Base-by-base conservation (phyloP, 176 grass and related monocot genomes). In the bread wheat (Triticum aestivum) region DNA sequence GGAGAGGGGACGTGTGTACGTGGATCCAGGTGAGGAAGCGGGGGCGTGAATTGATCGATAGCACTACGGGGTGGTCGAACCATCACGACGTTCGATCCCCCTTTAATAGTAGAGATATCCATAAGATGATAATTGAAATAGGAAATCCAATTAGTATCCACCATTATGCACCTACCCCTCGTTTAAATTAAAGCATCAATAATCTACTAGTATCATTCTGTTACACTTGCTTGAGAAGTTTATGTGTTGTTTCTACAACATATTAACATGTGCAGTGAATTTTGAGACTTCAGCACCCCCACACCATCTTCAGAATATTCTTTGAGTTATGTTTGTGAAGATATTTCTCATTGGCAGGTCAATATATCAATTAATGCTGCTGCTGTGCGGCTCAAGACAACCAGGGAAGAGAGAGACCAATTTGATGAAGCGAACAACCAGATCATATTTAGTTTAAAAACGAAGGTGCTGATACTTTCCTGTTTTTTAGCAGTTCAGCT, bases 361-460 rank as follows among this genome's bases (percentile, higher is more conserved):
- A 91, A 96, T 87, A 83, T 87, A 89, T 94, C 93, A 74, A 73
- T 98, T 80, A 91, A 91, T 52, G 88, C 85, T 58, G 82, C 90
- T 86, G 78, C 85, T 61, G 84, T 79, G 65, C 84, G 87, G 56
- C 90, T 98, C 41, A 98, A 98, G 66, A 94, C 89, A 86, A 96
- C 94, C 73, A 94, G 89, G 87, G 97, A 98, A 84, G 97, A 96
- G 86, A 96, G 94, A 69, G 92, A 98, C 42, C 91, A 98, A 89
- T 98, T 98, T 88, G 94, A 98, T 58, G 93, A 98, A 87, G 94
- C 97, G 83, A 98, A 93, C 84, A 92, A 91, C 72, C 90, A 96
- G 86, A 87, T 98, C 65, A 82, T 98, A 61, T 73, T 96, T 65
- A 91, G 87, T 83, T 80, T 98, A 69, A 96, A 98, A 89, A 87